Conservation (phyloP, 2,329 filamentous ascomycete genomes). For the Nigrospora osmanthi region DNA sequence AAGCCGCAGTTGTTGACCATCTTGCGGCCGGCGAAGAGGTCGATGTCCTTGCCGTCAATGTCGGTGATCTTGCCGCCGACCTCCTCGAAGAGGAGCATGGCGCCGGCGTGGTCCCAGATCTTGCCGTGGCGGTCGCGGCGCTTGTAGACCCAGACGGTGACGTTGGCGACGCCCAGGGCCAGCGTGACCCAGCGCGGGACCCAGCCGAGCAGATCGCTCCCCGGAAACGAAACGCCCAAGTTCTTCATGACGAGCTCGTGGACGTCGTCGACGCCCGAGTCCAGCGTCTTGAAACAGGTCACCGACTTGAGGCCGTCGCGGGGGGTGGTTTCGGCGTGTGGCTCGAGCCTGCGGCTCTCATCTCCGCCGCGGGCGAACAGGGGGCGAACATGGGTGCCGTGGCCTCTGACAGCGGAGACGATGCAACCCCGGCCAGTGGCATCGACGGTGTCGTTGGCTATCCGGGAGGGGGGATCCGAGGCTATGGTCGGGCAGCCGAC, state of each 20-base stretch:
- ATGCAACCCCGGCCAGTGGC: constrained; percentile 36
- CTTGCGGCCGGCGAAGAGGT: constrained; percentile 38
- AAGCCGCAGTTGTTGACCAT: constrained; percentile 47
- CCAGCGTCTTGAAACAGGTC: constrained; percentile 35
- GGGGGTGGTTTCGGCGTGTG: constrained; percentile 15
- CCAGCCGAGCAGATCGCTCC: constrained; percentile 48
- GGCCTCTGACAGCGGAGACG: constrained; percentile 38
- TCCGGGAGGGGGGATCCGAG: constrained; percentile 25
- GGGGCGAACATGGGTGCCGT: constrained; percentile 39
- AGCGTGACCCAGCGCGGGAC: constrained; percentile 47
- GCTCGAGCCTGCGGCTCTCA: constrained; percentile 22
- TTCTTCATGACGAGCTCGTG: constrained; percentile 34
- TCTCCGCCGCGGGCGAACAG: constrained; percentile 20
- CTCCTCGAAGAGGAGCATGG: constrained; percentile 51
- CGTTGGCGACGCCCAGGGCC: constrained; percentile 43
- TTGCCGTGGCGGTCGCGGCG: constrained; percentile 39
- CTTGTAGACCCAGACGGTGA: constrained; percentile 50
- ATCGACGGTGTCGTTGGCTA: constrained; percentile 37
- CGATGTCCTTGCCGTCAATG: constrained; percentile 41
- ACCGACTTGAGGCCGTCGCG: constrained; percentile 30
- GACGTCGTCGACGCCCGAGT: constrained; percentile 39
- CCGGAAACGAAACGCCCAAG: constrained; percentile 34
- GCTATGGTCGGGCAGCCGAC: constrained; percentile 40
- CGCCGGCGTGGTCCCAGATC: constrained; percentile 53
- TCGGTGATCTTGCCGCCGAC: constrained; percentile 48